Conservation (phyloP, 257 asterid species). For the Rauvolfia tetraphylla region DNA sequence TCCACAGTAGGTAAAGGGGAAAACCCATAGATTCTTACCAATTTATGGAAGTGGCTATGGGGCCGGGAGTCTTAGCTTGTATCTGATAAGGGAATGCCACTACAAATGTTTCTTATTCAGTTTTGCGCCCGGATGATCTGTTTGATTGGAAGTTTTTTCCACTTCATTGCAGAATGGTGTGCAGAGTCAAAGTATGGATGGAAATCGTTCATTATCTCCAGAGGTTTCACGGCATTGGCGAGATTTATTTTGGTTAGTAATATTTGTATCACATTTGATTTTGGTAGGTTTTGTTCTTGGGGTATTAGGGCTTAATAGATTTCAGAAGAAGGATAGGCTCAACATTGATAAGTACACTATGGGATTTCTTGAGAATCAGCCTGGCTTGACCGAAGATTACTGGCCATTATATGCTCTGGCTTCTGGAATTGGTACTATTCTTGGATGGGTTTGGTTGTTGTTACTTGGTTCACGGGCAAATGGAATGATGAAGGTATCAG, state of each 20-base stretch:
- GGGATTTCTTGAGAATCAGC: slow-evolving; percentile 71
- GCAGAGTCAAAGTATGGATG: slow-evolving; percentile 32
- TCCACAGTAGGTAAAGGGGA: neutral
- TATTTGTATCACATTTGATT: slow-evolving; percentile 64
- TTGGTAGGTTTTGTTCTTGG: slow-evolving; percentile 73
- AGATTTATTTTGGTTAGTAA: slow-evolving; percentile 85
- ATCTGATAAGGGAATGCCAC: too few relatives aligned
- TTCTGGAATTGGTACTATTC: slow-evolving; percentile 66
- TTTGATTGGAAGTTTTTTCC: neutral
- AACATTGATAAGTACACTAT: slow-evolving; percentile 76
- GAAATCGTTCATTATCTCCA: slow-evolving; percentile 37
- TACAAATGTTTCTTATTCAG: neutral
- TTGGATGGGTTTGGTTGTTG: slow-evolving; percentile 89
- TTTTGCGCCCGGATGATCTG: neutral
- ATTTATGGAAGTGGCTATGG: too few relatives aligned
- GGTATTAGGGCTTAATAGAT: slow-evolving; percentile 85
- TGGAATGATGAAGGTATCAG: slow-evolving; percentile 83
- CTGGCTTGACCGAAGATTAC: slow-evolving; percentile 88
- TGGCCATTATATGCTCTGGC: slow-evolving; percentile 88
- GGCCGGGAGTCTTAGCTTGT: too few relatives aligned
- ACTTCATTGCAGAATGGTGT: slow-evolving; percentile 57
- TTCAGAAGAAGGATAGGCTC: slow-evolving; percentile 74
- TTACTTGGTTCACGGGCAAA: slow-evolving; percentile 72
- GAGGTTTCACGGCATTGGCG: slow-evolving; percentile 70
- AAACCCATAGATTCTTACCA: too few relatives aligned